Evolutionary conservation across 805 yeast species (phyloP).

Genomic region (Ogataea naganishii): DNA sequence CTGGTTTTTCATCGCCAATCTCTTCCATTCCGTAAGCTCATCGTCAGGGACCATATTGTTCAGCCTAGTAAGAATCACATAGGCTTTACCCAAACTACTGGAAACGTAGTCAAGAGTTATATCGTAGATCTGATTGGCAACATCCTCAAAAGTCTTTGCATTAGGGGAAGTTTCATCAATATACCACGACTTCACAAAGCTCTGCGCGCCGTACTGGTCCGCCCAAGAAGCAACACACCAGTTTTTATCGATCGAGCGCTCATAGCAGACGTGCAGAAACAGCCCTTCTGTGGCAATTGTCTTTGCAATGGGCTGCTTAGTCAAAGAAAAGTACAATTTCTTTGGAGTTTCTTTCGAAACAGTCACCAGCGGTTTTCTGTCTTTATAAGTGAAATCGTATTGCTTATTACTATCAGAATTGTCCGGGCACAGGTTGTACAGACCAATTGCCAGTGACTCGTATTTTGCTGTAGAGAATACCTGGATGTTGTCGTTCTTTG

Average conservation of each 20-base stretch:
- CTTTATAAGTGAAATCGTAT: constrained; percentile 10
- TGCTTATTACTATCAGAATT: neutral
- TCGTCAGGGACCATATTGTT: constrained; percentile 76
- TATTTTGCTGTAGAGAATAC: constrained; percentile 26
- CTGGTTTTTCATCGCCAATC: constrained; percentile 49
- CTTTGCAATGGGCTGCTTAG: constrained; percentile 26
- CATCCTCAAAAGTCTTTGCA: constrained; percentile 35
- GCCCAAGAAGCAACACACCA: constrained; percentile 91
- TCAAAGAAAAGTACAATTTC: constrained; percentile 33
- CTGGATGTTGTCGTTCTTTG: constrained; percentile 23
- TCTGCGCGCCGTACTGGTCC: constrained; percentile 67
- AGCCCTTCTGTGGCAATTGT: constrained; percentile 55
- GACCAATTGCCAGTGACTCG: constrained; percentile 37
- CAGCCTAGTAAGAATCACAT: constrained; percentile 59
- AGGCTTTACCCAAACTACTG: constrained; percentile 43
- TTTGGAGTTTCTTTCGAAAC: constrained; percentile 34
- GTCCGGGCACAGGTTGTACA: constrained; percentile 51
- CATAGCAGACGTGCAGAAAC: constrained; percentile 79
- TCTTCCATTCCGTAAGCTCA: constrained; percentile 71
- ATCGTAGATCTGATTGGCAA: constrained; percentile 61
- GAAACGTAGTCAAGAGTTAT: constrained; percentile 39
- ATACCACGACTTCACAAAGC: constrained; percentile 60
- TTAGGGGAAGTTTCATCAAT: constrained; percentile 23
- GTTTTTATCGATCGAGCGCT: constrained; percentile 66
- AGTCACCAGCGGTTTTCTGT: constrained; percentile 25